phyloP scores from a whole-genome alignment of 257 asterid genomes.

The Haberlea rhodopensis region DNA sequence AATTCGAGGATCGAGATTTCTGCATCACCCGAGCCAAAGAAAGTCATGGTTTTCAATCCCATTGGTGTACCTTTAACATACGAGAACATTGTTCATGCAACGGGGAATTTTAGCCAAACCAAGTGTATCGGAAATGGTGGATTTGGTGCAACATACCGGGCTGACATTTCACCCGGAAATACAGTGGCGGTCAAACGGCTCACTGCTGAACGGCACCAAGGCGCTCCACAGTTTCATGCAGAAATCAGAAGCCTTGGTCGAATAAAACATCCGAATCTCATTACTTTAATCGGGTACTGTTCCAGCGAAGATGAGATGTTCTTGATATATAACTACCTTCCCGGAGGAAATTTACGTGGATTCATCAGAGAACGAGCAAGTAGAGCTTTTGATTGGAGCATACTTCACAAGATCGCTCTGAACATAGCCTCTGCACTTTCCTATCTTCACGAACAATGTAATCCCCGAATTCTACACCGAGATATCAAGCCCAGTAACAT shows the following conservation, averaged over 20 bases:
- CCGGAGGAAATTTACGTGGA: constrained; percentile 42
- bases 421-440: constrained; percentile 37
- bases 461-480: constrained; percentile 35
- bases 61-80: constrained; percentile 36
- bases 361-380: constrained; percentile 38
- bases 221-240: constrained; percentile 39
- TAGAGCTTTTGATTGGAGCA: constrained; percentile 25
- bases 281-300: constrained; percentile 43
- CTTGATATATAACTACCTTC: constrained; percentile 41
- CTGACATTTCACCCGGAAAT: constrained; percentile 33
- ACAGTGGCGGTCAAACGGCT: constrained; percentile 43
- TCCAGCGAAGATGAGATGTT: constrained; percentile 35
- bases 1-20: constrained; percentile 14
- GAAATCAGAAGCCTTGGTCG: constrained; percentile 41
- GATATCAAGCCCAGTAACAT: constrained; percentile 47
- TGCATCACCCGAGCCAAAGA: constrained; percentile 19
- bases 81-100: constrained; percentile 37
- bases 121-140: constrained; percentile 51
- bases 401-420: constrained; percentile 43
- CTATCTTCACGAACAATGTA: constrained; percentile 39
- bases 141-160: constrained; percentile 41
- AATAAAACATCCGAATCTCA: constrained; percentile 36
- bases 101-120: constrained; percentile 35
- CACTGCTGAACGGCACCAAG: constrained; percentile 37
- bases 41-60: constrained; percentile 28